phyloP scores from a whole-genome alignment of 306 rosid genomes.

The Medicago lupulina region DNA sequence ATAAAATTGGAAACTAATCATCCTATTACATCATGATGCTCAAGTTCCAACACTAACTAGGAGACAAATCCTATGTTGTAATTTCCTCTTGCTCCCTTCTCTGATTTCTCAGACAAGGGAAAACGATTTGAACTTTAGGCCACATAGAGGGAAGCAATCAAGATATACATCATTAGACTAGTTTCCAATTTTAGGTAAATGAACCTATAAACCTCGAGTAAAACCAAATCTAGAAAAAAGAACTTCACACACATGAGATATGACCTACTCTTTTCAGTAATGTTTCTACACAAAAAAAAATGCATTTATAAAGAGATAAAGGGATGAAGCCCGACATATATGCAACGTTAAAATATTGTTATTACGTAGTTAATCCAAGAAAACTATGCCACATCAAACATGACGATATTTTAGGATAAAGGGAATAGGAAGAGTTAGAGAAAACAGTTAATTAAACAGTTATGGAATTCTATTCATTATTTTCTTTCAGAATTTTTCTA shows the following conservation, averaged over 20 bases:
- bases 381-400: constrained; percentile 25
- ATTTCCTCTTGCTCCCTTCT: constrained; percentile 10
- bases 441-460: not conserved
- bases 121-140: constrained; percentile 20
- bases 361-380: not conserved
- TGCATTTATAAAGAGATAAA: not conserved
- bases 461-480: not conserved
- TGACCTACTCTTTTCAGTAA: not conserved
- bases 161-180: constrained; percentile 21
- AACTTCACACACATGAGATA: not conserved
- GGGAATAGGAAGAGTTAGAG: not conserved
- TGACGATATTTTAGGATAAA: not conserved
- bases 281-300: constrained; percentile 9
- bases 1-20: not conserved
- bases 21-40: constrained; percentile 9
- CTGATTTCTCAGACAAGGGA: constrained; percentile 4
- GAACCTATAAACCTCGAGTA: not conserved
- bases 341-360: not conserved
- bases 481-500: not conserved
- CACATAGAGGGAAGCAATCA: constrained; percentile 29
- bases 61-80: constrained; percentile 15
- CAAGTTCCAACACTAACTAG: constrained; percentile 27
- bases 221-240: not conserved
- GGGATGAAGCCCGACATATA: not conserved
- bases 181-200: constrained; percentile 7